These are phyloP conservation scores for Lachnellula hyalina DNA, from an alignment of 2,329 filamentous ascomycete species.

Conservation along the genomic window DNA sequence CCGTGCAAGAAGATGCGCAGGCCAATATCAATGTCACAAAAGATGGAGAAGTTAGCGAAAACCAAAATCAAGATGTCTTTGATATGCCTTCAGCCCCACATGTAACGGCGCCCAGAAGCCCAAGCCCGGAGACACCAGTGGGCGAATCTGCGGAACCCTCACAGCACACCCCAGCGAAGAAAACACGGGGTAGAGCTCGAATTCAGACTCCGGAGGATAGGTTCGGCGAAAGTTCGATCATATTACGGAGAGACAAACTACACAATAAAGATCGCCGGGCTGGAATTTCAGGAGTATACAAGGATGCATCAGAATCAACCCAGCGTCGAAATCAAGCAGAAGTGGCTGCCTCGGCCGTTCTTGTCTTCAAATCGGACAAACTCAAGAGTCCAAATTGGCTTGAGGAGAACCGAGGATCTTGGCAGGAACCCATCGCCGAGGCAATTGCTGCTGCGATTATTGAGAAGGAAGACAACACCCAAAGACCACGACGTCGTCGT, in stretches of 20 bases:
- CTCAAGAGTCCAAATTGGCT: conserved; percentile 22
- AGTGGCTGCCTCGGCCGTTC: conserved; percentile 17
- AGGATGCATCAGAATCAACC: conserved; percentile 26
- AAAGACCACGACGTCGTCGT: not conserved
- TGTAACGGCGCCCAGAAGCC: no score
- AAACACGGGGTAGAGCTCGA: not conserved
- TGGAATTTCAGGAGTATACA: conserved; percentile 8
- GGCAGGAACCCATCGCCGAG: conserved; percentile 8
- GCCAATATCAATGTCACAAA: no score
- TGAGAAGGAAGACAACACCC: conserved; percentile 5
- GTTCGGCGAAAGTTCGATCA: no score
- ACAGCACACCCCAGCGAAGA: no score
- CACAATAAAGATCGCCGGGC: conserved; percentile 9
- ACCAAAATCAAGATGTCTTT: no score
- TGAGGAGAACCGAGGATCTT: conserved; percentile 11
- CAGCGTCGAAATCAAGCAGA: conserved; percentile 22
- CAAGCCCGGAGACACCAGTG: no score
- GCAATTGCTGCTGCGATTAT: conserved; percentile 6
- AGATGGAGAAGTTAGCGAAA: no score
- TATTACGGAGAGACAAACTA: not conserved
- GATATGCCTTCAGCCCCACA: no score
- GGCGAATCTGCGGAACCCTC: no score
- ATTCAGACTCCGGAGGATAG: no score
- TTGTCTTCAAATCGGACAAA: conserved; percentile 29
- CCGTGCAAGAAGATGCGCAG: no score